Percentiles rank a stretch among this genome's conserved stretches.
These are phyloP conservation scores for Xylaria sp. DNA, from an alignment of 2,329 filamentous ascomycete species.

Conservation along the genomic window DNA sequence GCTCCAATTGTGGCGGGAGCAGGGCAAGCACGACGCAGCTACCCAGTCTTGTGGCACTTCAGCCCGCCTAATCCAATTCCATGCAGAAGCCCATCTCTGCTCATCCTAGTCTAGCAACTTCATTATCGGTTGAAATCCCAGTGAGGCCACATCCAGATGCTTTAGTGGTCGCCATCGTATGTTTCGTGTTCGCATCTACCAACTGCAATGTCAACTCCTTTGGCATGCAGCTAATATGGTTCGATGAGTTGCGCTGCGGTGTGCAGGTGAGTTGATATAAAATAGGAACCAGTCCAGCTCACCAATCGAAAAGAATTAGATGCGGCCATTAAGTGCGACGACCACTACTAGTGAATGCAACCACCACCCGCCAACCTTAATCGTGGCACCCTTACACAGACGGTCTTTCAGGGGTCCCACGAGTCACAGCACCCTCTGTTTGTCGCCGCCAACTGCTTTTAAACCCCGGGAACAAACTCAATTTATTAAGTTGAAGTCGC, in stretches of 20 bases:
- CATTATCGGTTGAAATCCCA: slow-evolving; percentile 1
- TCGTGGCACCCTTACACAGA: slow-evolving; percentile 28
- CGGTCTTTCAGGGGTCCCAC: slow-evolving; percentile 39
- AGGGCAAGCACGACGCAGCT: neutral
- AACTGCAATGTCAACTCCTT: neutral
- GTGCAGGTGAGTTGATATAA: slow-evolving; percentile 7
- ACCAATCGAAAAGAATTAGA: neutral
- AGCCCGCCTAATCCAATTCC: slow-evolving; percentile 3
- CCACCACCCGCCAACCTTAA: slow-evolving; percentile 18
- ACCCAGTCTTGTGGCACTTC: slow-evolving; percentile 1
- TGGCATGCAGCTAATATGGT: slow-evolving; percentile 4
- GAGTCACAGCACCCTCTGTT: neutral
- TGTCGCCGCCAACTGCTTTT: neutral
- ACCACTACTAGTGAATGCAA: neutral
- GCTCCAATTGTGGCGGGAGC: slow-evolving; percentile 9
- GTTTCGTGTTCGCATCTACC: slow-evolving; percentile 35
- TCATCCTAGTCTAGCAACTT: slow-evolving; percentile 3
- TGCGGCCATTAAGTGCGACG: neutral
- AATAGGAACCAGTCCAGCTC: slow-evolving; percentile 10
- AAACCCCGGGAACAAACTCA: neutral
- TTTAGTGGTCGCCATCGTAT: slow-evolving; percentile 20
- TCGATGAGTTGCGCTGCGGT: slow-evolving; percentile 17
- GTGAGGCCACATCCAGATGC: slow-evolving; percentile 31
- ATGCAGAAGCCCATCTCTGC: neutral
- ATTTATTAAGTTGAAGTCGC: neutral